A percentile compares a stretch with the other conserved stretches of the same genome.
Conservation (phyloP, 345 rosid species). For the Rhodamnia rubescens region DNA sequence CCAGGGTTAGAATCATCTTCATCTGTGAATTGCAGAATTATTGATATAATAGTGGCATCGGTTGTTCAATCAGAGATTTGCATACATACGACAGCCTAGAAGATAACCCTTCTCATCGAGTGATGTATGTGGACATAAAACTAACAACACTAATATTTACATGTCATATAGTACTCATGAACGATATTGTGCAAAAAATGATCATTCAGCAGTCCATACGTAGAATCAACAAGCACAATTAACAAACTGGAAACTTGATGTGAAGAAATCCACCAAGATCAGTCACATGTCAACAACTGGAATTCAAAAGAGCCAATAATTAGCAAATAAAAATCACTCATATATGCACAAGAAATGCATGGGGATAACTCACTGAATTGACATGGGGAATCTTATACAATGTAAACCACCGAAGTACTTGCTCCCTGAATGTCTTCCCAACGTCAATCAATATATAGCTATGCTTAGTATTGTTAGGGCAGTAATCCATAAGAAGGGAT, state of each 20-base stretch:
- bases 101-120: background rate
- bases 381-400: conserved; percentile 73
- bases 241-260: background rate
- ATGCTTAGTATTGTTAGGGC: conserved; percentile 39
- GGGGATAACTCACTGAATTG: conserved; percentile 60
- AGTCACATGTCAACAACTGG: background rate
- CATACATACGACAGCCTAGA: background rate
- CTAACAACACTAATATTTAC: background rate
- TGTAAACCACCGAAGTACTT: conserved; percentile 95
- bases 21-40: background rate
- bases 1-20: background rate
- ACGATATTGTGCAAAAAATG: background rate
- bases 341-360: background rate
- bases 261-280: background rate
- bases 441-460: conserved; percentile 79
- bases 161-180: background rate
- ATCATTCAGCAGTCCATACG: background rate
- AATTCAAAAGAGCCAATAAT: background rate
- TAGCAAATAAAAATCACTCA: background rate
- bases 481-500: conserved; percentile 82
- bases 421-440: conserved; percentile 95
- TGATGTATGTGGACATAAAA: background rate
- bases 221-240: background rate
- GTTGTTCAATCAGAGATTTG: background rate
- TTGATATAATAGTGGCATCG: background rate